Evolutionary conservation across 2,329 filamentous ascomycete genomes (phyloP).

Genomic region (Pseudohalonectria lignicola): DNA sequence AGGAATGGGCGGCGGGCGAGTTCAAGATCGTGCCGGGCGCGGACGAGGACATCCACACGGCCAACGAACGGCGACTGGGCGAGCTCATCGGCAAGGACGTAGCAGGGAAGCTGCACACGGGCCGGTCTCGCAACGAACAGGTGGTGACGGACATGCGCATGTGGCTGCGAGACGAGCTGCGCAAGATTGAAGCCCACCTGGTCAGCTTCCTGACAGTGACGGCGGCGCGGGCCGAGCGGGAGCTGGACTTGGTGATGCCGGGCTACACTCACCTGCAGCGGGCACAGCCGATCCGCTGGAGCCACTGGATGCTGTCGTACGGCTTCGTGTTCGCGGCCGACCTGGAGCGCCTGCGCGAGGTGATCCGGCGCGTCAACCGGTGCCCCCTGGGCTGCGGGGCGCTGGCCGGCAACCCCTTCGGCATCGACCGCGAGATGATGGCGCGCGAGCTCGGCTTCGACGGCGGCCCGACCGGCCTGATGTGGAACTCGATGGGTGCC

Average conservation of each 20-base stretch:
- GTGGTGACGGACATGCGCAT: constrained; percentile 83
- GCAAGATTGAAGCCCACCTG: constrained; percentile 57
- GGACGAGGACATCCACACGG: constrained; percentile 55
- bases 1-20: constrained; percentile 39
- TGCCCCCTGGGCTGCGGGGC: constrained; percentile 65
- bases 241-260: constrained; percentile 73
- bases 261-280: constrained; percentile 84
- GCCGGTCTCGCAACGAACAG: constrained; percentile 82
- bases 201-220: constrained; percentile 60
- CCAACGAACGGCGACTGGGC: constrained; percentile 61
- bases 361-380: constrained; percentile 63
- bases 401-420: constrained; percentile 72
- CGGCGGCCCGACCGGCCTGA: no score
- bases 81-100: constrained; percentile 81
- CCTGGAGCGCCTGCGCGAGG: constrained; percentile 65
- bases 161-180: constrained; percentile 71
- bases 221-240: constrained; percentile 56
- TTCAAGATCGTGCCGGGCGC: constrained; percentile 41
- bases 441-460: constrained; percentile 74
- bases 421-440: constrained; percentile 69
- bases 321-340: constrained; percentile 62
- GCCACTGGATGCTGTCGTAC: constrained; percentile 71
- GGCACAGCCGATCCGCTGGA: constrained; percentile 70
- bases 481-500: constrained; percentile 68
- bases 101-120: constrained; percentile 82